Conservation (phyloP, 2,329 filamentous ascomycete genomes). For the Ceratocystis cacaofunesta region DNA sequence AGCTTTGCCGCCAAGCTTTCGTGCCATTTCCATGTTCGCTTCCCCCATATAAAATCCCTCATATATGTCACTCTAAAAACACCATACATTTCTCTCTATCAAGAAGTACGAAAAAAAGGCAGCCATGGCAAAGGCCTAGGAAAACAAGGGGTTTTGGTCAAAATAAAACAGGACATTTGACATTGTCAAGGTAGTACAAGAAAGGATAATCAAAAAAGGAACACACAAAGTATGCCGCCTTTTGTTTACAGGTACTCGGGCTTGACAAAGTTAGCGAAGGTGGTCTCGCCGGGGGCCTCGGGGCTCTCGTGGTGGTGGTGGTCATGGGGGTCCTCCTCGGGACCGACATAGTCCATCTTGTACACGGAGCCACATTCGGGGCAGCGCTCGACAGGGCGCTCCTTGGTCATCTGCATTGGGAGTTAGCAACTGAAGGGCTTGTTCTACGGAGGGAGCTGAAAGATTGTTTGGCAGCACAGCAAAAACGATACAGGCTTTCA, state of each 20-base stretch:
- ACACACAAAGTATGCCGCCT: not conserved
- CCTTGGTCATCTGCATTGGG: conserved; percentile 53
- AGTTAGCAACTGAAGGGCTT: not conserved
- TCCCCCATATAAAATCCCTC: not conserved
- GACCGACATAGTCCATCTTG: conserved; percentile 95
- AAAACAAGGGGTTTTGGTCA: conserved; percentile 3
- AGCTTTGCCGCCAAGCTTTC: not conserved
- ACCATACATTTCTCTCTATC: conserved; percentile 6
- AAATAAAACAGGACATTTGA: conserved; percentile 8
- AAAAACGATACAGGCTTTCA: not conserved
- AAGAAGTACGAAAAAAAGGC: conserved; percentile 3
- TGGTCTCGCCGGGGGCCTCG: conserved; percentile 61
- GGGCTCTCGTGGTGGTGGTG: conserved; percentile 48
- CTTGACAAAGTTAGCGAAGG: conserved; percentile 89
- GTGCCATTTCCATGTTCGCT: not conserved
- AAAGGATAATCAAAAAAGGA: conserved; percentile 2
- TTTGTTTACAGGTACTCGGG: conserved; percentile 70
- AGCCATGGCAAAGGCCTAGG: not conserved
- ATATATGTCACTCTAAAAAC: not conserved
- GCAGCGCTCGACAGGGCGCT: conserved; percentile 88
- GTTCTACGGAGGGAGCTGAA: not conserved
- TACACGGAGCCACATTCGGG: conserved; percentile 90
- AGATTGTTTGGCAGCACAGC: not conserved
- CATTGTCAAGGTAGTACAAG: conserved; percentile 4
- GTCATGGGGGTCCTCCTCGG: conserved; percentile 55